A percentile compares a stretch with the other conserved stretches of the same genome.
These are phyloP conservation scores for Astragalus glycyphyllos DNA, from an alignment of 306 rosid species.

Conservation along the genomic window DNA sequence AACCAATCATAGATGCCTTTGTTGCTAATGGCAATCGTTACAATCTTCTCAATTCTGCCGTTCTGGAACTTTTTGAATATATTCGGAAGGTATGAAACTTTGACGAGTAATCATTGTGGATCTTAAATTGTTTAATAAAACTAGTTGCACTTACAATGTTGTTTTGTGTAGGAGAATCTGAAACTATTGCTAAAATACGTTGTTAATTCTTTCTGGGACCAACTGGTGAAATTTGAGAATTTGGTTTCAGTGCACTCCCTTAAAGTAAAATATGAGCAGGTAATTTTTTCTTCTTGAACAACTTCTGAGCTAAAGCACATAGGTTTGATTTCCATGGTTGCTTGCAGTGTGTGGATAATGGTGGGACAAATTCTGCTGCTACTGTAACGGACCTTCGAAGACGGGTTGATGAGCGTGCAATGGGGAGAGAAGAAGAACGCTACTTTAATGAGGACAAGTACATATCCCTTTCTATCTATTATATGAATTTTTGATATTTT, in stretches of 20 bases:
- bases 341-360: conserved; percentile 79
- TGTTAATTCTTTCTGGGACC: conserved; percentile 85
- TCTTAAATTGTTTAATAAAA: conserved; percentile 34
- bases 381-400: conserved; percentile 70
- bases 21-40: conserved; percentile 91
- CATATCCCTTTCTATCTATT: conserved; percentile 9
- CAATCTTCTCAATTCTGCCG: conserved; percentile 91
- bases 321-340: conserved; percentile 39
- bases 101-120: conserved; percentile 24
- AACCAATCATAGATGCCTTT: conserved; percentile 81
- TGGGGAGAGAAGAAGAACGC: conserved; percentile 93
- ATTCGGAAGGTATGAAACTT: conserved; percentile 71
- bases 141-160: conserved; percentile 30
- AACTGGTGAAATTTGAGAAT: conserved; percentile 76
- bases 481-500: conserved; percentile 9
- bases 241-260: conserved; percentile 66
- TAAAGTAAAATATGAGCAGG: conserved; percentile 95
- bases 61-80: conserved; percentile 88
- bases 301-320: conserved; percentile 4
- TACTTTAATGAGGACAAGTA: conserved; percentile 95
- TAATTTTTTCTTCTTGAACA: conserved; percentile 35
- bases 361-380: conserved; percentile 60
- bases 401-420: conserved; percentile 83
- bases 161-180: conserved; percentile 73
- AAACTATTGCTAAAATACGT: conserved; percentile 67